Base-by-base conservation (phyloP, 768 basidiomycete genomes). In the Sporobolomyces phaffii region DNA sequence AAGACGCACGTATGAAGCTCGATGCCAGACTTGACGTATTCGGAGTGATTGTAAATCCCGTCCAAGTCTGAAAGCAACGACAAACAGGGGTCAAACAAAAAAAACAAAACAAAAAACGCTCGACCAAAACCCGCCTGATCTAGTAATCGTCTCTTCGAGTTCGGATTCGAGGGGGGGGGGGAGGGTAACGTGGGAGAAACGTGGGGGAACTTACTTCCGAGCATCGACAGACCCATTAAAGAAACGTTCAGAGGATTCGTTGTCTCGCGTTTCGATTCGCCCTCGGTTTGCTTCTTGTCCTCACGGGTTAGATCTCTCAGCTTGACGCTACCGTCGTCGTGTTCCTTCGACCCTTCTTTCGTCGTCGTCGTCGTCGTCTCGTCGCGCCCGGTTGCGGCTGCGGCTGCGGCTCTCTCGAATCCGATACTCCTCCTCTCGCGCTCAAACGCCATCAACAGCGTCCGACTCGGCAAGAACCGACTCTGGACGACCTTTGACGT, bases 391-490 rank as follows among this genome's bases (percentile, higher is more conserved):
- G n/a, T n/a, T n/a, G n/a, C n/a, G n/a, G n/a, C n/a, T n/a, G n/a
- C n/a, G n/a, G n/a, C 89, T 73, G 91, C 89, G 74, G 87, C 85
- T 75, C 81, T 84, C 1, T 85, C 89, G 85, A 86, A 91, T 7
- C 77, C 77, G 43, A 85, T 83, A 9, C 88, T 83, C 26, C 85
- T 81, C 33, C 76, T 74, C 13, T 83, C 85, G 31, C 89, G 81
- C 78, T 85, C 82, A 26, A 79, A 77, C 34, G 87, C 85, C 85
- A 87, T 89, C 69, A 84, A 80, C 22, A 80, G 80, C 54, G 83
- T 83, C 18, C 88, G 83, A 11, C 86, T 80, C 11, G 85, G 78
- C 24, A 85, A 77, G 81, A 88, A 83, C 5, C 81, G 81, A 71
- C 79, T 83, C 76, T 86, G 88, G 56, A 84, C 86, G 1, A 84